Conservation (phyloP, 441 rosid genomes). For the Croton setiger region DNA sequence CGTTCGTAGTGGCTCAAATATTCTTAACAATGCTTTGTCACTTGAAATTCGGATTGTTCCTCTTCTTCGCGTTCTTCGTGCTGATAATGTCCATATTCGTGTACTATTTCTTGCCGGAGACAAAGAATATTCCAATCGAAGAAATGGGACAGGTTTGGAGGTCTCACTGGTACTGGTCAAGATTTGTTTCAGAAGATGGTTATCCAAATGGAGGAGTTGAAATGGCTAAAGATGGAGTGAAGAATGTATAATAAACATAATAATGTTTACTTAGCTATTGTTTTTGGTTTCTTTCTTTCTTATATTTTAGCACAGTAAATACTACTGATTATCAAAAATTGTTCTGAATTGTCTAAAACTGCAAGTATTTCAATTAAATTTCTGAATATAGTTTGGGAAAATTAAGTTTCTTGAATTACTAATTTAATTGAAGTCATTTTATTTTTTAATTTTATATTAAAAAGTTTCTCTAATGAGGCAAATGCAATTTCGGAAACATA, state of each 20-base stretch:
- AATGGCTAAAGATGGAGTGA: constrained; percentile 52
- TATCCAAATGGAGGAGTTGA: constrained; percentile 38
- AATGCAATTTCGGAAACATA: too few relatives aligned
- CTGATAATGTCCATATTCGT: constrained; percentile 59
- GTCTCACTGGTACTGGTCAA: constrained; percentile 78
- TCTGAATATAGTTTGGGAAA: too few relatives aligned
- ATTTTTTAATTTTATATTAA: too few relatives aligned
- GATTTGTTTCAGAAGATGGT: constrained; percentile 41
- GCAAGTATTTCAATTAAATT: neutral
- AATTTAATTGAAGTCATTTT: too few relatives aligned
- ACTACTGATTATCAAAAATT: constrained; percentile 8
- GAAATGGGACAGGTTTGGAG: constrained; percentile 77
- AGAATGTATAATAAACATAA: constrained; percentile 34
- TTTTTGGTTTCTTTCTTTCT: neutral
- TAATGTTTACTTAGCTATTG: neutral
- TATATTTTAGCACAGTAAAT: constrained; percentile 16
- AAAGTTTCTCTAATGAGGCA: too few relatives aligned
- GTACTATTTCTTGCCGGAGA: constrained; percentile 71
- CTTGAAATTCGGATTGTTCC: constrained; percentile 77
- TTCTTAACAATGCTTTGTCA: constrained; percentile 78
- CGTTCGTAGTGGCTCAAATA: constrained; percentile 64
- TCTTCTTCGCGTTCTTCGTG: constrained; percentile 75
- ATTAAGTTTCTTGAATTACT: too few relatives aligned
- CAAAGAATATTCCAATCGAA: constrained; percentile 80
- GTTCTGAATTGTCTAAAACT: constrained; percentile 5